Conservation (phyloP, 305 asterid genomes). For the Fraxinus floribunda region DNA sequence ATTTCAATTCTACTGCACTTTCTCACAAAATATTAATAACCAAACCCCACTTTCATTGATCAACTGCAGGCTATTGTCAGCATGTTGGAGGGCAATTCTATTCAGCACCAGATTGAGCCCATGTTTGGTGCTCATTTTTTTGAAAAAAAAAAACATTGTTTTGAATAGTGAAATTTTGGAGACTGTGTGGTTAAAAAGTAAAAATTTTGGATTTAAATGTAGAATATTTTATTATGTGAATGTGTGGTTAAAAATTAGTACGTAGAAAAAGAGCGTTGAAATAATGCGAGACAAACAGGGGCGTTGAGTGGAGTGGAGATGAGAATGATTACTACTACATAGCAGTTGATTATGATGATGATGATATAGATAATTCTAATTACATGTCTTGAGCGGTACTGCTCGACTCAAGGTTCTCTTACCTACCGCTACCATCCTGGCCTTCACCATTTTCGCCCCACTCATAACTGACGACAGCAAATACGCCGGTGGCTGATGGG, state of each 20-base stretch:
- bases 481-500: conserved; percentile 48
- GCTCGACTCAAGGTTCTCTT: conserved; percentile 59
- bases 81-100: conserved; percentile 18
- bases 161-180: too few species aligned
- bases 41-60: not conserved
- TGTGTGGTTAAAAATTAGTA: too few species aligned
- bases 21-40: not conserved
- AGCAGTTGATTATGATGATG: conserved; percentile 19
- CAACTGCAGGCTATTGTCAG: not conserved
- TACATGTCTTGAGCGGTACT: conserved; percentile 46
- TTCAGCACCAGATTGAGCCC: conserved; percentile 26
- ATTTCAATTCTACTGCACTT: not conserved
- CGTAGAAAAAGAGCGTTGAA: not conserved
- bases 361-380: conserved; percentile 34
- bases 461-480: conserved; percentile 51
- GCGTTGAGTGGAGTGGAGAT: conserved; percentile 13
- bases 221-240: not conserved
- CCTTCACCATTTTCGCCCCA: conserved; percentile 52
- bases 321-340: conserved; percentile 20
- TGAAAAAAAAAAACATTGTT: too few species aligned
- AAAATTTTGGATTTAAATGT: too few species aligned
- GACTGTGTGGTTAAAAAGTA: too few species aligned
- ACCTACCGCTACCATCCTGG: conserved; percentile 59
- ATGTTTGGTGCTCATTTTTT: not conserved
- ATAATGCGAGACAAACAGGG: too few species aligned